A percentile compares a stretch with the other conserved stretches of the same genome.
Evolutionary conservation across 768 basidiomycete species (phyloP).

Genomic region (Tulasnella sp.): DNA sequence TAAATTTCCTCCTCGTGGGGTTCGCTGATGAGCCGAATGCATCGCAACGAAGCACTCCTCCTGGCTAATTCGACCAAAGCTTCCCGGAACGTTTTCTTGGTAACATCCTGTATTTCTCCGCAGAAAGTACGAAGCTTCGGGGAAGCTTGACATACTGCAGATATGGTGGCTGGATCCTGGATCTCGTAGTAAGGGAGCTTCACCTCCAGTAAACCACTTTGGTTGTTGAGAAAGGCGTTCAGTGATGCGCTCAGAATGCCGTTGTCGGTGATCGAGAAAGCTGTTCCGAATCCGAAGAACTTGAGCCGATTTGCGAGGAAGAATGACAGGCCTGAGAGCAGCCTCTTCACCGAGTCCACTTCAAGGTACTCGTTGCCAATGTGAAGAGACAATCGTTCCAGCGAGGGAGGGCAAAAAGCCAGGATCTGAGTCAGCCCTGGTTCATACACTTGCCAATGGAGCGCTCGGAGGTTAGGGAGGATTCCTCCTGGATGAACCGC

Average conservation of each 20-base stretch:
- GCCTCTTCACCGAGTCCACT: background rate
- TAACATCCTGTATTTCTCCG: background rate
- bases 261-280: background rate
- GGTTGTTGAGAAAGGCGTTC: background rate
- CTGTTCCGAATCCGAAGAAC: background rate
- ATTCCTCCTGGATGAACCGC: background rate
- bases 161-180: background rate
- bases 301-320: background rate
- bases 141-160: background rate
- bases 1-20: background rate
- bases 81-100: background rate
- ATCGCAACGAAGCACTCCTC: background rate
- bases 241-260: background rate
- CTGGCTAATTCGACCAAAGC: background rate
- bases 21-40: background rate
- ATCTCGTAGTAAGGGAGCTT: background rate
- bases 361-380: background rate
- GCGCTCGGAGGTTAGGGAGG: background rate
- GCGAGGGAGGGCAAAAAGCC: background rate
- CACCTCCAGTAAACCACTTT: background rate
- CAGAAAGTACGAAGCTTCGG: background rate
- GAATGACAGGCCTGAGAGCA: background rate
- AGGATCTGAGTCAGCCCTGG: background rate
- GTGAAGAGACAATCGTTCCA: background rate
- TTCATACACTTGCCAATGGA: background rate